Evolutionary conservation across 2,329 filamentous ascomycete genomes (phyloP).

Genomic region (Sporothrix sp.): DNA sequence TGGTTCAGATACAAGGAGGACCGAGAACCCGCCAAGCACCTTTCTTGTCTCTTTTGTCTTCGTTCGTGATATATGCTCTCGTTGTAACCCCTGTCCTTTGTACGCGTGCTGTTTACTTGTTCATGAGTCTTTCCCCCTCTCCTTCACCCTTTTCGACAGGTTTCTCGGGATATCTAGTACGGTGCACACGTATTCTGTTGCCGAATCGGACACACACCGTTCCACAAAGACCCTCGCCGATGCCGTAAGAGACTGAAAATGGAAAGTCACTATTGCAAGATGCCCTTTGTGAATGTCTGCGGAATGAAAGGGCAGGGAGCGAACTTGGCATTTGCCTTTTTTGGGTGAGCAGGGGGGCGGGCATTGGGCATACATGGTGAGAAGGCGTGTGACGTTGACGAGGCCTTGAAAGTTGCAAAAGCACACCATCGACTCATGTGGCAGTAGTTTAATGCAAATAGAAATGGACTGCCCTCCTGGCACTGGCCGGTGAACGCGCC

Average conservation of each 20-base stretch:
- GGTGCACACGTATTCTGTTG: conserved; percentile 6
- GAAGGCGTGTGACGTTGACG: neutral
- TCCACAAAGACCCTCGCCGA: conserved; percentile 11
- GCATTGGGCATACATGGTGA: neutral
- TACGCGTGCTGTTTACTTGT: too few relatives aligned
- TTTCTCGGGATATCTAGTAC: neutral
- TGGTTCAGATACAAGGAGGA: neutral
- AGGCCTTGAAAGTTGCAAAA: neutral
- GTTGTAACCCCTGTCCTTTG: neutral
- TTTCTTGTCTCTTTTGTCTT: neutral
- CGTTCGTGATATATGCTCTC: neutral
- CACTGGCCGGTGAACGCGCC: too few relatives aligned
- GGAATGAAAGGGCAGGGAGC: neutral
- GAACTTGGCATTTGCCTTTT: too few relatives aligned
- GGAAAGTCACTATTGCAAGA: too few relatives aligned
- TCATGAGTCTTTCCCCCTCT: neutral
- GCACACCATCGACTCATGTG: neutral
- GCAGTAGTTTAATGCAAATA: too few relatives aligned
- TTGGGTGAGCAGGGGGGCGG: neutral
- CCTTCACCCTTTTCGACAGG: neutral
- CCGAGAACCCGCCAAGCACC: too few relatives aligned
- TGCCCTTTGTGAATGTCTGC: too few relatives aligned
- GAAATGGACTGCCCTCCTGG: too few relatives aligned
- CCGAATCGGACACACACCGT: conserved; percentile 13
- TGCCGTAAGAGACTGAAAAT: conserved; percentile 4